These are phyloP conservation scores for Dioscorea dumetorum DNA, from an alignment of 106 monocot genomes.

Conservation along the genomic window DNA sequence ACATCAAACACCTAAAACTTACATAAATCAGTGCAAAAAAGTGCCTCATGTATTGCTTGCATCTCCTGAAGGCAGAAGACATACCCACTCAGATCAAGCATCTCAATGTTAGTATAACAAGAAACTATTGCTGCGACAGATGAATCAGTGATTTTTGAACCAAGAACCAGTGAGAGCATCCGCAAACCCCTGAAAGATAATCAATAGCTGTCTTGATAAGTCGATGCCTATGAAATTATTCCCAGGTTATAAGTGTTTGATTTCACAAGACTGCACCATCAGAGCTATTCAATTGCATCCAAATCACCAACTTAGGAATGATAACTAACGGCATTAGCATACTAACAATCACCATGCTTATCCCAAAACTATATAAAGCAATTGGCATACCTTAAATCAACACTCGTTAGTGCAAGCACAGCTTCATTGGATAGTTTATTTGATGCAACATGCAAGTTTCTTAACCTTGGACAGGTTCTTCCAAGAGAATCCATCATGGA, in stretches of 20 bases:
- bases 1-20: not conserved
- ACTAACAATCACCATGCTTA: too few species aligned
- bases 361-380: not conserved
- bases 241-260: too few species aligned
- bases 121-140: constrained; percentile 83
- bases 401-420: constrained; percentile 75
- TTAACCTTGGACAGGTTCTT: constrained; percentile 56
- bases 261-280: too few species aligned
- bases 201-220: too few species aligned
- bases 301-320: too few species aligned
- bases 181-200: constrained; percentile 51
- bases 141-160: constrained; percentile 87
- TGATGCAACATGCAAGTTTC: constrained; percentile 75
- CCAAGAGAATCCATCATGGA: constrained; percentile 65
- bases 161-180: constrained; percentile 77
- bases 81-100: constrained; percentile 98
- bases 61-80: not conserved
- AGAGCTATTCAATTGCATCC: too few species aligned
- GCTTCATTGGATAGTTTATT: constrained; percentile 62
- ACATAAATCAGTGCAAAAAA: not conserved
- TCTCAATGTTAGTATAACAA: constrained; percentile 46
- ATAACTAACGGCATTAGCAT: too few species aligned
- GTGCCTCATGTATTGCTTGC: too few species aligned
- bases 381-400: constrained; percentile 65
- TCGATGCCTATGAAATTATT: too few species aligned